Evolutionary conservation across 2,329 filamentous ascomycete genomes (phyloP).

Genomic region (Paraconiothyrium sp.): DNA sequence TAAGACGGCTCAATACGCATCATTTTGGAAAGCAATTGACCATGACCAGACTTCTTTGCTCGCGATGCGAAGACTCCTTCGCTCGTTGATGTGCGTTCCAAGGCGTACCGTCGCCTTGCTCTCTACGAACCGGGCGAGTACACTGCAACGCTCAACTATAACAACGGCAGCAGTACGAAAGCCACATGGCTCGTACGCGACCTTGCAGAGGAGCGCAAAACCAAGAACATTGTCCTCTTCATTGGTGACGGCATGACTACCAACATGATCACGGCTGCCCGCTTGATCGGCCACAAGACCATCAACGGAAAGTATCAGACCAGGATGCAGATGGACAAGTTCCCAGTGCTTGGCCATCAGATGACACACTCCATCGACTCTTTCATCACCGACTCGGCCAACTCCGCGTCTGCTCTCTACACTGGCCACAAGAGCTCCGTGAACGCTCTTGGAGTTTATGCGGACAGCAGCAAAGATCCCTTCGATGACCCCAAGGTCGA

Average conservation of each 20-base stretch:
- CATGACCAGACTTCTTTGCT: constrained; percentile 72
- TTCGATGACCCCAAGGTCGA: constrained; percentile 90
- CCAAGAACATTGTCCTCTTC: constrained; percentile 87
- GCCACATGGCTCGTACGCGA: constrained; percentile 82
- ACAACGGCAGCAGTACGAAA: constrained; percentile 73
- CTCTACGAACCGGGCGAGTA: constrained; percentile 84
- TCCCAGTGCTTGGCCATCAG: constrained; percentile 86
- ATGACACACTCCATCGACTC: constrained; percentile 87
- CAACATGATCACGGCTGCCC: constrained; percentile 82
- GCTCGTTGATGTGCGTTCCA: constrained; percentile 81
- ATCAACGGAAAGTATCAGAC: constrained; percentile 87
- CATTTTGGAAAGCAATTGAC: constrained; percentile 15
- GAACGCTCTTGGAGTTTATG: constrained; percentile 84
- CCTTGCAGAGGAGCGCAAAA: constrained; percentile 73
- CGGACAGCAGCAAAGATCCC: constrained; percentile 74
- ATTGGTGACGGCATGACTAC: constrained; percentile 77
- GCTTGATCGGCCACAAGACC: constrained; percentile 81
- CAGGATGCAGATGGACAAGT: constrained; percentile 79
- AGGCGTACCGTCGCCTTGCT: constrained; percentile 78
- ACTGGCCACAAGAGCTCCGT: constrained; percentile 85
- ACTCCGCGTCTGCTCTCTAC: constrained; percentile 83
- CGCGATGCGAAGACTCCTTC: constrained; percentile 74
- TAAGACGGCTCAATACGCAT: constrained; percentile 33
- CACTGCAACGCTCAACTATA: constrained; percentile 78
- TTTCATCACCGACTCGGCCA: constrained; percentile 88